Evolutionary conservation across 129 eudicot species (phyloP).

Genomic region (Flaveria robusta): DNA sequence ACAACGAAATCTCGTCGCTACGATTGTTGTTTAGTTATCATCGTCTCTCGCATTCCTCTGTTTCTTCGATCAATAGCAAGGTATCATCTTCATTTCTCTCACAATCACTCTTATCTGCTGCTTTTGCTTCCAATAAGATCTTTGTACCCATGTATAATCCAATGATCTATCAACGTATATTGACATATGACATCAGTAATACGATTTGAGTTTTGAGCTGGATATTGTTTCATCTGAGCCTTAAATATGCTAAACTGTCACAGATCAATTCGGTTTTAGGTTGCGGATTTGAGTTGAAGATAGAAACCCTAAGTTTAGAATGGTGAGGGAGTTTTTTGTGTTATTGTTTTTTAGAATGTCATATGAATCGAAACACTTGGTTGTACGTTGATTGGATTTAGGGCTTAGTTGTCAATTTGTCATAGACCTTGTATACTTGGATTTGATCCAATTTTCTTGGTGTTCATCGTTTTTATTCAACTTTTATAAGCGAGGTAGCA

Average conservation of each 20-base stretch:
- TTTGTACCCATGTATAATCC: background rate
- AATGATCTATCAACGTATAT: constrained; percentile 3
- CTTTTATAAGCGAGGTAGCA: too few relatives aligned
- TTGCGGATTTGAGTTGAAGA: background rate
- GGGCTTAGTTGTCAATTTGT: too few relatives aligned
- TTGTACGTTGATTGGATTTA: too few relatives aligned
- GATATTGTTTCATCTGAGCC: background rate
- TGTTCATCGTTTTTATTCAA: too few relatives aligned
- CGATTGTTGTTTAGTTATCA: background rate
- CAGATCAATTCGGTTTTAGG: background rate
- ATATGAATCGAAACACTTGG: background rate
- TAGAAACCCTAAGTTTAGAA: constrained; percentile 22
- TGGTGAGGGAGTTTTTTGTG: background rate
- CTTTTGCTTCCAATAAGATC: constrained; percentile 16
- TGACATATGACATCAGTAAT: constrained; percentile 7
- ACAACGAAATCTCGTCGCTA: constrained; percentile 3
- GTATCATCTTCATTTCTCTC: constrained; percentile 22
- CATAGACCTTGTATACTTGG: too few relatives aligned
- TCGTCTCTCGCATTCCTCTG: background rate
- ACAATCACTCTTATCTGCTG: background rate
- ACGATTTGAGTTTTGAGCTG: constrained; percentile 19
- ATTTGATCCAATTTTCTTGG: too few relatives aligned
- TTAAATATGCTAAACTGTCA: background rate
- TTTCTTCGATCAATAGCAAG: constrained; percentile 24
- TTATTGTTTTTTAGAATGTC: background rate